Conservation (phyloP, 1,139 yeast species). For the Maudiozyma humilis region DNA sequence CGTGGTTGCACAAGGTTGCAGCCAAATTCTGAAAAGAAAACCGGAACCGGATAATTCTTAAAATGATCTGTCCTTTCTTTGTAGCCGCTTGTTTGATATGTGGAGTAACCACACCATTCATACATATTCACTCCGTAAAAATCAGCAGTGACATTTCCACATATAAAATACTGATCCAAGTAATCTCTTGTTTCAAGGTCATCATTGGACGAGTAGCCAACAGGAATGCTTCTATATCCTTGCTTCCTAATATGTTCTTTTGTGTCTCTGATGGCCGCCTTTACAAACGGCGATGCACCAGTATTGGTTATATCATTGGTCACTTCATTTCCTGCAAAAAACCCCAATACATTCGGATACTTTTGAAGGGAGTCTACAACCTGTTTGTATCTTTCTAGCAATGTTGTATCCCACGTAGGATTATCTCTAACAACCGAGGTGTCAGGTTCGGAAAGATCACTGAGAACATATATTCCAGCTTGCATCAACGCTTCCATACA, state of each 20-base stretch:
- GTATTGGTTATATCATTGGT: conserved; percentile 43
- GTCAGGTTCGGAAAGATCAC: conserved; percentile 50
- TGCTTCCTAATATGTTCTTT: conserved; percentile 40
- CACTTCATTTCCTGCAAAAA: conserved; percentile 58
- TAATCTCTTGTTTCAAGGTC: conserved; percentile 43
- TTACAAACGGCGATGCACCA: conserved; percentile 51
- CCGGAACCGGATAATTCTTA: conserved; percentile 42
- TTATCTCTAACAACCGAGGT: conserved; percentile 41
- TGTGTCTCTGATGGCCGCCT: conserved; percentile 52
- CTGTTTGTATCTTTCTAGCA: conserved; percentile 56
- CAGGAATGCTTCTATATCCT: conserved; percentile 44
- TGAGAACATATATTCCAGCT: conserved; percentile 49
- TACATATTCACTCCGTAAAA: conserved; percentile 56
- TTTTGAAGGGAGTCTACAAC: conserved; percentile 46
- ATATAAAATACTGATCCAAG: conserved; percentile 44
- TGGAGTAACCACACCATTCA: conserved; percentile 62
- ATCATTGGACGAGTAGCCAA: conserved; percentile 57
- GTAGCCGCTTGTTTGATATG: conserved; percentile 49
- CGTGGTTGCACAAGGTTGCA: conserved; percentile 48
- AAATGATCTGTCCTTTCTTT: conserved; percentile 46
- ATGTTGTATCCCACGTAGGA: conserved; percentile 47
- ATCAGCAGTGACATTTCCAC: conserved; percentile 40
- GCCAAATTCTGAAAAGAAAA: conserved; percentile 56
- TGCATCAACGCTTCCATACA: conserved; percentile 48
- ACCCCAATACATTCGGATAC: conserved; percentile 46